Evolutionary conservation across 2,329 filamentous ascomycete genomes (phyloP), one percentile per base, ranked within the genome.

Genomic region (Aspergillus melleus): DNA sequence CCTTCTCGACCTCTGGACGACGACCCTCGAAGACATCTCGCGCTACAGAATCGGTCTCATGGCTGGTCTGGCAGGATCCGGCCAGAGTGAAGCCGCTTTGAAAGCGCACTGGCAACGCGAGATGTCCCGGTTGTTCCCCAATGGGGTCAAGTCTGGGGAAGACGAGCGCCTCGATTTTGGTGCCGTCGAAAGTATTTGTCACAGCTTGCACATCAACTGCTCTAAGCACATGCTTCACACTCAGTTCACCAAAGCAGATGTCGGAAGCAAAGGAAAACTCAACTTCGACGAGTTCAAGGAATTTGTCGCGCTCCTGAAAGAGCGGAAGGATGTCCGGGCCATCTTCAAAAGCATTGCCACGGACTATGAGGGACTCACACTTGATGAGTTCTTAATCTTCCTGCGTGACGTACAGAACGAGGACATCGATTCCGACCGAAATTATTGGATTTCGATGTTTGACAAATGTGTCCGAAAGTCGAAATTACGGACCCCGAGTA

Each of bases 201-300:
- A 90, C 61, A 93, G 89, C 69, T 81, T 98, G 51, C 93, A 98
- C 74, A 96, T 99, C 69, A 93, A 97, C 75, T 92, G 91, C 69
- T 90, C 92, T 2, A 86, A 88, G 61, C 84, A 86, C 57, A 88
- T 90, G 50, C 81, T 98, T 4, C 86, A 86, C 57, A 81, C 84
- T 32, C 90, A 90, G 67, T 97, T 98, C 69, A 81, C 85, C 58
- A 83, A 86, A 60, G 91, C 90, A 6, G 90, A 94, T 70, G 79
- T 79, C n/a, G 82, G 84, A 24, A 78, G 80, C 54, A 85, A 82
- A 1, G 88, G 88, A 24, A 84, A 83, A 54, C 81, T 99, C 55
- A 88, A 90, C 71, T 96, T 92, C 69, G 73, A 80, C 24, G 89
- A 96, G 68, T 99, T 98, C 74, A 86, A 90, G 68, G 84, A 88